A percentile compares a stretch with the other conserved stretches of the same genome.
Conservation (phyloP, 2,329 filamentous ascomycete genomes). For the Aaosphaeria arxii region DNA sequence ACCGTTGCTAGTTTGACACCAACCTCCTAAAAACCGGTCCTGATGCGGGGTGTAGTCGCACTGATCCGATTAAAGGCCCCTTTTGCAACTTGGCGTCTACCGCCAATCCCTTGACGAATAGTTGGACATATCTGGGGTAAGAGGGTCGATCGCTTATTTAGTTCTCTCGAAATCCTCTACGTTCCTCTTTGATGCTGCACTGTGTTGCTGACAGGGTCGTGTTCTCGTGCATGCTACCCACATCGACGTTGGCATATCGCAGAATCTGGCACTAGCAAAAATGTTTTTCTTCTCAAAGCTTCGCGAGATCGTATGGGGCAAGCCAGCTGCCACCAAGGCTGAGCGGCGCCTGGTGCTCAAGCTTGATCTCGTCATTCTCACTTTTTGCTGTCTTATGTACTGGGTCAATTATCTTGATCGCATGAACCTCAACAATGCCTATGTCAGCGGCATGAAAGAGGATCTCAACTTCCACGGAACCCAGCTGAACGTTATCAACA, state of each 20-base stretch:
- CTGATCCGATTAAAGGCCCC: too few relatives aligned
- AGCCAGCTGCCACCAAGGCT: not conserved
- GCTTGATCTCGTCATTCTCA: slow-evolving; percentile 64
- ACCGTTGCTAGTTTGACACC: too few relatives aligned
- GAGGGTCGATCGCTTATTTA: not conserved
- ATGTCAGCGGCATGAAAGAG: slow-evolving; percentile 42
- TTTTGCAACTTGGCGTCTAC: not conserved
- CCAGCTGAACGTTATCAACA: slow-evolving; percentile 50
- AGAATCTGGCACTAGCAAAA: not conserved
- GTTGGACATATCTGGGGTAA: not conserved
- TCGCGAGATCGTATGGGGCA: not conserved
- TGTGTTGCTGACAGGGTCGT: not conserved
- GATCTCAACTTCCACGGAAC: slow-evolving; percentile 39
- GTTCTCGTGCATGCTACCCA: not conserved
- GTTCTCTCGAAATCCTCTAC: not conserved
- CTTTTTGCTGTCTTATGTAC: slow-evolving; percentile 57
- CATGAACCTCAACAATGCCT: slow-evolving; percentile 43
- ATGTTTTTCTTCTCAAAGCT: not conserved
- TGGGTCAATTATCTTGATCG: slow-evolving; percentile 36
- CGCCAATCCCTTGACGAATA: not conserved
- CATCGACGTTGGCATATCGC: not conserved
- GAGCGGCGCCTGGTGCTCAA: slow-evolving; percentile 42
- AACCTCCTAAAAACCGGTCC: too few relatives aligned
- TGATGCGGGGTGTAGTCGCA: too few relatives aligned
- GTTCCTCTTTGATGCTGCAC: not conserved